Conservation (phyloP, 148 eudicot species). For the Camellia granthamiana region DNA sequence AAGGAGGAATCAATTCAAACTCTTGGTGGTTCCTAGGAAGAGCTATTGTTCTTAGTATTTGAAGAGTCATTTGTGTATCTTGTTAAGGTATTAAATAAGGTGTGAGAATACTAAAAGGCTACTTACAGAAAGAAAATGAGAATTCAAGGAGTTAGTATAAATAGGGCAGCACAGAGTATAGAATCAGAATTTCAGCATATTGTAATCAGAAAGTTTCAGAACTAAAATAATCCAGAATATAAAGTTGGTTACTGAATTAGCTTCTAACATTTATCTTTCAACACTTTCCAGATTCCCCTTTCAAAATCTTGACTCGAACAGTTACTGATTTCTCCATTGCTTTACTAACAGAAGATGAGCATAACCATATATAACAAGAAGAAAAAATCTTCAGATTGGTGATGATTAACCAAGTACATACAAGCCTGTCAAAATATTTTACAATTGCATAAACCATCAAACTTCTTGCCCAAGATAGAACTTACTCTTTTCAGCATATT, state of each 20-base stretch:
- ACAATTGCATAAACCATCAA: neutral
- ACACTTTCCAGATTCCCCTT: neutral
- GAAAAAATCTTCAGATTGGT: neutral
- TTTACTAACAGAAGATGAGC: neutral
- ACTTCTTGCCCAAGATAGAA: neutral
- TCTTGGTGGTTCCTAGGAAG: neutral
- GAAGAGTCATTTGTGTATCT: neutral
- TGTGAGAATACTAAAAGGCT: neutral
- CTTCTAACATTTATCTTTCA: neutral
- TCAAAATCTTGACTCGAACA: no score
- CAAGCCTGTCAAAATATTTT: neutral
- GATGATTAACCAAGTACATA: neutral
- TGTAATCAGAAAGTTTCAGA: neutral
- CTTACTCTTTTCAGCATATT: constrained; percentile 82
- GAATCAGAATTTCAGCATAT: neutral
- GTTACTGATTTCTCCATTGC: neutral
- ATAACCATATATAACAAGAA: neutral
- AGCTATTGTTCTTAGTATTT: neutral
- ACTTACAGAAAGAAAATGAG: neutral
- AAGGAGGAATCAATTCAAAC: neutral
- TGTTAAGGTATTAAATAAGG: neutral
- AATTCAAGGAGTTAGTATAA: neutral
- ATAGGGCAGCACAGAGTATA: no score
- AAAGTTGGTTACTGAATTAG: neutral
- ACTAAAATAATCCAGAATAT: neutral